These are phyloP conservation scores for Zopfia rhizophila DNA, from an alignment of 2,329 filamentous ascomycete genomes.

Conservation along the genomic window DNA sequence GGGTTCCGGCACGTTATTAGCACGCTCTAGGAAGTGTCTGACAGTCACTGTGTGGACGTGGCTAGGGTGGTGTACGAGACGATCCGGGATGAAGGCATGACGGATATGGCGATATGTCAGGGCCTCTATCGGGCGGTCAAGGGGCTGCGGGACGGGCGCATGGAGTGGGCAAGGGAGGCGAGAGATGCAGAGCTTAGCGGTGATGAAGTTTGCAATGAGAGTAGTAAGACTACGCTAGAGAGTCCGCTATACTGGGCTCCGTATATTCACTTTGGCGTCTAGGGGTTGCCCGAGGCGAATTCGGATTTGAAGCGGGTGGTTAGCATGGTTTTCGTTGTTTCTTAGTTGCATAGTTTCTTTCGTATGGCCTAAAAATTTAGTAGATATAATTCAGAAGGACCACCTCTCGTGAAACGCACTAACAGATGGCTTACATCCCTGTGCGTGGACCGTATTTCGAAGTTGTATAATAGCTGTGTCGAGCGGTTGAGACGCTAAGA, in stretches of 20 bases:
- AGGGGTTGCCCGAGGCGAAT: background rate
- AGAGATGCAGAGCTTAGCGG: slow-evolving; percentile 10
- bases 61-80: slow-evolving; percentile 40
- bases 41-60: slow-evolving; percentile 44
- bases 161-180: background rate
- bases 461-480: too few relatives aligned
- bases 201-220: too few relatives aligned
- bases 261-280: slow-evolving; percentile 12
- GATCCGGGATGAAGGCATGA: slow-evolving; percentile 13
- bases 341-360: too few relatives aligned
- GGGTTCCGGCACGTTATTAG: slow-evolving; percentile 51
- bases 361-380: too few relatives aligned
- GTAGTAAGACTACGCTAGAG: background rate
- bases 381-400: too few relatives aligned
- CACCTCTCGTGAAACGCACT: too few relatives aligned
- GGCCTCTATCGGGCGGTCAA: slow-evolving; percentile 17
- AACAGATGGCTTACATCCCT: too few relatives aligned
- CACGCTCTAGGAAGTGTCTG: slow-evolving; percentile 53
- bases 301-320: background rate
- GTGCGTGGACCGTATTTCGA: too few relatives aligned
- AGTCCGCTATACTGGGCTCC: slow-evolving; percentile 4
- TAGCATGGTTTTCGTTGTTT: background rate
- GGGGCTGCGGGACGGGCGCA: slow-evolving; percentile 6
- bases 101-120: slow-evolving; percentile 11
- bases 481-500: too few relatives aligned